These are phyloP conservation scores for Porogramme epimiltina DNA, from an alignment of 1,284 basidiomycete species.

Conservation along the genomic window DNA sequence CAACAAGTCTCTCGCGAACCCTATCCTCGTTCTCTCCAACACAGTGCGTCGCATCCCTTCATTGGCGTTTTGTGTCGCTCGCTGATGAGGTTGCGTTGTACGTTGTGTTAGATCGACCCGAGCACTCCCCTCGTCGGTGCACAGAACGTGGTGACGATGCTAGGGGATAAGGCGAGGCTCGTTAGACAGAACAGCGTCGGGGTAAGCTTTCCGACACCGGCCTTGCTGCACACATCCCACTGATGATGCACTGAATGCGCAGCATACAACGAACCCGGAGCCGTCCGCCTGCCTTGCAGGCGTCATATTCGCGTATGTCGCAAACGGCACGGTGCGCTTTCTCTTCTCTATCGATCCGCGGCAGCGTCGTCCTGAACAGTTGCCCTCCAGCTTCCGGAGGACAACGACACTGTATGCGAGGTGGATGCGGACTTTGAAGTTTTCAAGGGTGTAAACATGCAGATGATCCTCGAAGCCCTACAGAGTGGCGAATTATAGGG, in stretches of 20 bases:
- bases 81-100: too few species aligned
- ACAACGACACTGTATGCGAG: constrained; percentile 3
- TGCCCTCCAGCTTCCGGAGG: neutral
- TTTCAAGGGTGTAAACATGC: constrained; percentile 5
- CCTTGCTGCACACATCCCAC: neutral
- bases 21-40: constrained; percentile 23
- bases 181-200: constrained; percentile 22
- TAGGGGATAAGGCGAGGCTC: constrained; percentile 19
- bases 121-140: constrained; percentile 21
- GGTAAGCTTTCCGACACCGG: constrained; percentile 4
- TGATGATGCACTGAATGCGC: too few species aligned
- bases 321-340: constrained; percentile 4
- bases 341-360: too few species aligned
- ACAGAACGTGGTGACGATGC: constrained; percentile 8
- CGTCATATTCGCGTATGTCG: neutral
- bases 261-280: constrained; percentile 1
- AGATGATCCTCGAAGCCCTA: constrained; percentile 1
- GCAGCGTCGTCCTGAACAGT: neutral
- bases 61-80: too few species aligned
- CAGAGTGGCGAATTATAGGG: too few species aligned
- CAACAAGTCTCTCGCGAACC: constrained; percentile 23
- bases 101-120: constrained; percentile 18
- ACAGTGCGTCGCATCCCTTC: constrained; percentile 8
- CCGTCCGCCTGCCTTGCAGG: constrained; percentile 1
- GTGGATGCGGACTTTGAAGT: constrained; percentile 7